Conservation (phyloP, 2,329 filamentous ascomycete species). For the Xylariaceae sp. region DNA sequence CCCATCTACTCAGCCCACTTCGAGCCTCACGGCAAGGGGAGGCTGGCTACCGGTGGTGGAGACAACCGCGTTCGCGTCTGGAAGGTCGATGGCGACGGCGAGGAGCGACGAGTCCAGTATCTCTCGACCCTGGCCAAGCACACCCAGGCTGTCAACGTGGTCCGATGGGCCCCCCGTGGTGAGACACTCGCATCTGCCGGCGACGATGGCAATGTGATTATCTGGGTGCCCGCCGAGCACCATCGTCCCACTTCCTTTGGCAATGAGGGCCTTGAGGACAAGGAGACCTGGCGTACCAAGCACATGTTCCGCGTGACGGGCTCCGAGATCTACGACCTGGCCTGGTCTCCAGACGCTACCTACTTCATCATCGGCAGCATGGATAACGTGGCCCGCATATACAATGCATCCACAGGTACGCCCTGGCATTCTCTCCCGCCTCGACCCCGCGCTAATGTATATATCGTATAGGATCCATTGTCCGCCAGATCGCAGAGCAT, state of each 20-base stretch:
- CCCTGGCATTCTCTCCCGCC: slow-evolving; percentile 11
- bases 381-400: slow-evolving; percentile 97
- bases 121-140: slow-evolving; percentile 88
- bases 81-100: slow-evolving; percentile 78
- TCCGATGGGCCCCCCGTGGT: slow-evolving; percentile 89
- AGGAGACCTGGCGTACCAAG: slow-evolving; percentile 93
- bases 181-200: slow-evolving; percentile 91
- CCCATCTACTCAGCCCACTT: slow-evolving; percentile 98
- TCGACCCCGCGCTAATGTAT: slow-evolving; percentile 3
- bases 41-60: slow-evolving; percentile 87
- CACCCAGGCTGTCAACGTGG: slow-evolving; percentile 95
- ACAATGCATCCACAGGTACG: slow-evolving; percentile 73
- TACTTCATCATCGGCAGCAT: slow-evolving; percentile 99
- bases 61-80: slow-evolving; percentile 95
- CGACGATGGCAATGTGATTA: slow-evolving; percentile 92
- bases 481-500: slow-evolving; percentile 24
- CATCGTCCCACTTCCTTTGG: slow-evolving; percentile 63
- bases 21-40: slow-evolving; percentile 82
- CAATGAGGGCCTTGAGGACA: slow-evolving; percentile 81
- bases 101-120: slow-evolving; percentile 85
- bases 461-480: slow-evolving; percentile 15
- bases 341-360: slow-evolving; percentile 94
- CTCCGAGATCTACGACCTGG: slow-evolving; percentile 94
- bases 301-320: slow-evolving; percentile 95
- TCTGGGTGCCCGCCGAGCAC: slow-evolving; percentile 86